Evolutionary conservation across 176 grass and related monocot species (phyloP), one percentile per base, ranked within the genome.

Genomic region (Triticum timopheevii): DNA sequence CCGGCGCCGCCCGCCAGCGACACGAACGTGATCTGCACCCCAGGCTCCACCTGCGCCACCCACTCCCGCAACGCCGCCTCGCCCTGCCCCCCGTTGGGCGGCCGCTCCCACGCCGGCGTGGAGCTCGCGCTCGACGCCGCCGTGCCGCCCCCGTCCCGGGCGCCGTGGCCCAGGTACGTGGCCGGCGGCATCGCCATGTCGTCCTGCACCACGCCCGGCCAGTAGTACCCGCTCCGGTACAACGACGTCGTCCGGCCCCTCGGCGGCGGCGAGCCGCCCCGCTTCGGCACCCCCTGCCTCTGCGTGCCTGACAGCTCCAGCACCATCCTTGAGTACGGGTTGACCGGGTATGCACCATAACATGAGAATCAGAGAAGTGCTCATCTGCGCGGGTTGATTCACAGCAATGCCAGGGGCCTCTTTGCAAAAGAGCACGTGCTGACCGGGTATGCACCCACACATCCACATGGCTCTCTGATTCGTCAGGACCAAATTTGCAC

Each of bases 21-120:
- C 27, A 94, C 89, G 86, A 99, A 99, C n/a, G 97, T 99, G 89
- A 99, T 99, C 75, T 96, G 94, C 69, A 99, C 94, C 2, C 97
- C 97, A 5, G 94, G 94, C 87, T 99, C 97, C 6, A 99, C 97
- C 82, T 99, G 97, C 38, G 97, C 94, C 84, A 91, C 83, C 97
- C 97, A 96, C 85, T 99, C 97, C 69, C 89, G 31, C 16, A 76
- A 45, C 15, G 73, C 73, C 25, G 68, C 82, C 61, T 85, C 90
- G 30, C 86, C 73, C 4, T 34, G 65, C 3, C 69, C 69, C 6
- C 5, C 72, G 7, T 49, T 50, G 72, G 71, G 8, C 4, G 59
- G 8, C n/a, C 70, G 17, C 49, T 76, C 85, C 89, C 67, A 83
- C 73, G 90, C 87, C 50, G 90, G 80, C 1, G 90, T 89, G 44